A percentile compares a stretch with the other conserved stretches of the same genome.
phyloP scores from a whole-genome alignment of 768 basidiomycete species.

The Hygrophorus pudorinus region DNA sequence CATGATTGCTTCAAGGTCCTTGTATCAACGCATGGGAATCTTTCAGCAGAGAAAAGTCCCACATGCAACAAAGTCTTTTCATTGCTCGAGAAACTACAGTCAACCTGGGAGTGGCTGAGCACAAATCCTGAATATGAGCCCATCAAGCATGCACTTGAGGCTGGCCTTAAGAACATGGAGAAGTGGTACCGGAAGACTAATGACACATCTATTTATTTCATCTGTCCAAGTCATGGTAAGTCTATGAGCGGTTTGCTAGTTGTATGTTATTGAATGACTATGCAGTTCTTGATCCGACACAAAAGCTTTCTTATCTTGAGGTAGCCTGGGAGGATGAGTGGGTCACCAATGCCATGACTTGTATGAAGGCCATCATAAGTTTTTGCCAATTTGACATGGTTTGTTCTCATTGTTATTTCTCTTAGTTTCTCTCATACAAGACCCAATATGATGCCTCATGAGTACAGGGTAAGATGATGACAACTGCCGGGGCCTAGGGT shows the following conservation, averaged over 20 bases:
- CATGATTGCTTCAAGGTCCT: slow-evolving; percentile 5
- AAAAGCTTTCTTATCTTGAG: slow-evolving; percentile 5
- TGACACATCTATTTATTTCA: slow-evolving; percentile 10
- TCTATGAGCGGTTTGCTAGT: not conserved
- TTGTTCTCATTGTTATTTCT: too few species aligned
- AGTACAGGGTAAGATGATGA: too few species aligned
- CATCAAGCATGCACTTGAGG: slow-evolving; percentile 5
- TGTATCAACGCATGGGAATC: slow-evolving; percentile 3
- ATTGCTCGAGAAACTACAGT: slow-evolving; percentile 7
- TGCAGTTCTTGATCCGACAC: slow-evolving; percentile 9
- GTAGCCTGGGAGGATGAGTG: slow-evolving; percentile 6
- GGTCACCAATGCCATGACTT: not conserved
- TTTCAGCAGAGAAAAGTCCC: slow-evolving; percentile 7
- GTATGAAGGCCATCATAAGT: not conserved
- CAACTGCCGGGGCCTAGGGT: too few species aligned
- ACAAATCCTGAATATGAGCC: slow-evolving; percentile 2
- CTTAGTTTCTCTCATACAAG: too few species aligned
- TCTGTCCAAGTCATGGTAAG: slow-evolving; percentile 1
- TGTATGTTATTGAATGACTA: not conserved
- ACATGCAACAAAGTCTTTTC: slow-evolving; percentile 7
- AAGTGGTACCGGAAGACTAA: slow-evolving; percentile 11
- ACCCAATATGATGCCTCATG: too few species aligned
- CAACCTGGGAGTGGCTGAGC: slow-evolving; percentile 4
- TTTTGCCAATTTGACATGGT: not conserved
- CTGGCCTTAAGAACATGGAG: slow-evolving; percentile 8